Base-by-base conservation (phyloP, 371 early-diverging fungal genomes). In the Blastocladiella emersonii region DNA sequence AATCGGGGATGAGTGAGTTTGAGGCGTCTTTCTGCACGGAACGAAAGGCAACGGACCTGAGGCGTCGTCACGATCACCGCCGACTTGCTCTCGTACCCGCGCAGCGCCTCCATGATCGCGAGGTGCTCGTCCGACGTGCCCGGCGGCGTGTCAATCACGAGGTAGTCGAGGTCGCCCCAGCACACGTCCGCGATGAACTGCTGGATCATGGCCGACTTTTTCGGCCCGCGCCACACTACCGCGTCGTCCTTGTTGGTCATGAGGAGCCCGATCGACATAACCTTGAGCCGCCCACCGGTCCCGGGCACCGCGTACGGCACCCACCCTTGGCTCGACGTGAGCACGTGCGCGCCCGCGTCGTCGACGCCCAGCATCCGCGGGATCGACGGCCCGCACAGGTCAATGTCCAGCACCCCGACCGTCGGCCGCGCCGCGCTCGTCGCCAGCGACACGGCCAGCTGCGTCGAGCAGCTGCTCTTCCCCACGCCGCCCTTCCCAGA, bases 401-500 rank as follows among this genome's bases (percentile, higher is more conserved):
- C 99, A 64, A 99, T 84, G 72, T 99, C 99, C 70, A 98, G 80
- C 21, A 98, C 83, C 10, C 99, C 95, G 3, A 96, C 91, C 66
- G 43, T 59, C 19, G 25, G 57, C n/a, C 51, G 35, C 25, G 21
- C 51, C 21, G 53, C 17, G 13, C 30, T n/a, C 6, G 53, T 23
- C 0, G 87, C 78, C 27, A 92, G 79, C 2, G 91, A 85, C 69
- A 88, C 85, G 0, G 89, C 85, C 0, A 94, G 80, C 55, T 91
- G 88, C 0, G 84, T 73, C 2, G 89, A 85, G 61, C 91, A 87
- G 19, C 91, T 90, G 41, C 87, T 85, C 73, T 98, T 98, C 45
- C 98, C 99, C 8, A 99, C 99, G 39, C 99, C 99, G 41, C 99
- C 99, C 73, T 99, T 99, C 62, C 99, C 99, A 8, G 93, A 92